Conservation (phyloP, 345 rosid genomes). For the Citrus unshiu region DNA sequence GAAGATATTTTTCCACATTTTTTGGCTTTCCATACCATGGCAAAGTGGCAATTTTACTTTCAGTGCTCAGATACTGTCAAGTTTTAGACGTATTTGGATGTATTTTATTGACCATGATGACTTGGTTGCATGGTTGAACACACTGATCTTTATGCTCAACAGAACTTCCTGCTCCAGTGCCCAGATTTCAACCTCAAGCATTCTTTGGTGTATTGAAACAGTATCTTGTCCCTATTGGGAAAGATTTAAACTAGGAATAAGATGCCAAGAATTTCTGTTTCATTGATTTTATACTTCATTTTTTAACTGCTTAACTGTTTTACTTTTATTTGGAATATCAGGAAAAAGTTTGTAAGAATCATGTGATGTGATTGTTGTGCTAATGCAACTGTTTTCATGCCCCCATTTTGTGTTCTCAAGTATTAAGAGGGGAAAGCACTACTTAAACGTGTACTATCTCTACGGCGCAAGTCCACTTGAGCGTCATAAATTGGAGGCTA, state of each 20-base stretch:
- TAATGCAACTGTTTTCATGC: not conserved
- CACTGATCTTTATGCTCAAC: not conserved
- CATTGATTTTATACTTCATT: not conserved
- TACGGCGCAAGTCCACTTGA: not conserved
- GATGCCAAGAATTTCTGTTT: not conserved
- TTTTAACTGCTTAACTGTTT: not conserved
- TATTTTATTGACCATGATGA: not conserved
- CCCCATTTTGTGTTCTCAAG: not conserved
- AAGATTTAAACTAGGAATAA: not conserved
- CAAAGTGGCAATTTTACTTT: not conserved
- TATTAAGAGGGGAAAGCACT: not conserved
- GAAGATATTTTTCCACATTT: not conserved
- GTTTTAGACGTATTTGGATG: not conserved
- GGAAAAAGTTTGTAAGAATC: not conserved
- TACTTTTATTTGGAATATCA: not conserved
- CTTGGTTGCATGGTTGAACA: not conserved
- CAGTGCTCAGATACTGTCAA: not conserved
- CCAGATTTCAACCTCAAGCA: not conserved
- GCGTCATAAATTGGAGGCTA: not conserved
- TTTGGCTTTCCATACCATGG: not conserved
- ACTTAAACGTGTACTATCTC: not conserved
- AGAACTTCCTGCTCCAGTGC: not conserved
- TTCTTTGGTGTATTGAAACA: not conserved
- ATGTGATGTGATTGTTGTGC: not conserved
- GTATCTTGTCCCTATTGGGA: not conserved